Percentiles rank a stretch among this genome's conserved stretches.
Evolutionary conservation across 371 early-diverging fungal species (phyloP).

Genomic region (Mucor racemosus): DNA sequence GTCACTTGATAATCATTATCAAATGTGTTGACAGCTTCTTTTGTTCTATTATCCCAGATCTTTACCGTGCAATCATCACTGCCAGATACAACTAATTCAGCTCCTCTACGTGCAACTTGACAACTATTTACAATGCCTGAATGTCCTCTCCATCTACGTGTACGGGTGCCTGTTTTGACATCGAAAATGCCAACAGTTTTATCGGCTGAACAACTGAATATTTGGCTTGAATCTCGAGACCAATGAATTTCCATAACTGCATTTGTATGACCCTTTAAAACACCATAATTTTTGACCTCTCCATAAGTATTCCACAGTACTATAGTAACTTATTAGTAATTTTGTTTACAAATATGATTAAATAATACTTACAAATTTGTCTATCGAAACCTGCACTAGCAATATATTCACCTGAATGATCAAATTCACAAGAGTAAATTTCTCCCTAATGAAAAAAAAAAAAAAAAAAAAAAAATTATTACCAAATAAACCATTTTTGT

Average conservation of each 20-base stretch:
- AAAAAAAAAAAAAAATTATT: too few relatives aligned
- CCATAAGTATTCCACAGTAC: constrained; percentile 94
- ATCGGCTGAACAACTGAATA: constrained; percentile 80
- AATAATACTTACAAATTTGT: constrained; percentile 68
- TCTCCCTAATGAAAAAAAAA: constrained; percentile 64
- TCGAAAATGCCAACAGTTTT: constrained; percentile 83
- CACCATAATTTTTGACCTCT: constrained; percentile 86
- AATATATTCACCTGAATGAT: constrained; percentile 81
- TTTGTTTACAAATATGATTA: neutral
- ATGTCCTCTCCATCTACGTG: constrained; percentile 80
- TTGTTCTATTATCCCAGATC: constrained; percentile 80
- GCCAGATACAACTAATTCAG: constrained; percentile 74
- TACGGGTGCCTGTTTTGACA: constrained; percentile 70
- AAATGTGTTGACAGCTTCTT: constrained; percentile 75
- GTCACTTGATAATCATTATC: constrained; percentile 81
- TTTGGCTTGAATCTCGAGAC: constrained; percentile 79
- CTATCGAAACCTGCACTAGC: constrained; percentile 88
- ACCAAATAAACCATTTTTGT: too few relatives aligned
- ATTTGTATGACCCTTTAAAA: constrained; percentile 86
- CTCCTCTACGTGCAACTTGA: constrained; percentile 65
- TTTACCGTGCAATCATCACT: constrained; percentile 78
- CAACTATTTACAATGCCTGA: constrained; percentile 76
- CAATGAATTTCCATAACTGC: constrained; percentile 89
- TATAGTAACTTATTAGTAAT: constrained; percentile 23
- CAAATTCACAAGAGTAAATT: constrained; percentile 84